Evolutionary conservation across 768 basidiomycete genomes (phyloP).

Genomic region (Xanthoconium purpureum): DNA sequence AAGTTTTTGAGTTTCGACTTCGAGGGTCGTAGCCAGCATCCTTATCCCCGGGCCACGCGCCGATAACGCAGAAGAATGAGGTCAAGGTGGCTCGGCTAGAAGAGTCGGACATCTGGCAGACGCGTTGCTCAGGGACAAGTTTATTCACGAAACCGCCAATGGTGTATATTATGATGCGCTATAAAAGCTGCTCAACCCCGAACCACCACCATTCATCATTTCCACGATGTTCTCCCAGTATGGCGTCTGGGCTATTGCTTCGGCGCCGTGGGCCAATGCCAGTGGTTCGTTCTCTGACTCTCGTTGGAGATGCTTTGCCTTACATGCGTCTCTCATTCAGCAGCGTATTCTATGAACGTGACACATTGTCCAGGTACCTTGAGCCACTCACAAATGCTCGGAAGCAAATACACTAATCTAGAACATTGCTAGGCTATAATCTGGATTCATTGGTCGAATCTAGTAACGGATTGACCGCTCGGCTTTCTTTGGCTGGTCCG

Average conservation of each 20-base stretch:
- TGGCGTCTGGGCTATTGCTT: neutral
- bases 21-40: no score
- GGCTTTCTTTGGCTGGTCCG: conserved; percentile 48
- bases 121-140: no score
- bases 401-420: neutral
- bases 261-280: neutral
- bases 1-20: no score
- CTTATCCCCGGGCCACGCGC: no score
- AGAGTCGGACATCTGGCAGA: no score
- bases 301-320: neutral
- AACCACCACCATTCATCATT: no score
- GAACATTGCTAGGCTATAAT: conserved; percentile 45
- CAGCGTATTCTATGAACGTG: conserved; percentile 25
- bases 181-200: neutral
- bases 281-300: neutral
- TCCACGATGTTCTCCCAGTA: neutral
- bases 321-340: neutral
- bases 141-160: no score
- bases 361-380: conserved; percentile 29
- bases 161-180: neutral
- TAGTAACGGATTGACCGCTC: conserved; percentile 48
- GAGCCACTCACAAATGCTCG: neutral
- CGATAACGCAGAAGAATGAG: no score
- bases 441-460: conserved; percentile 43
- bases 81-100: no score